Percentiles rank a stretch among this genome's conserved stretches.
Conservation (phyloP, 1,139 yeast genomes). For the Candida pseudocylindracea region DNA sequence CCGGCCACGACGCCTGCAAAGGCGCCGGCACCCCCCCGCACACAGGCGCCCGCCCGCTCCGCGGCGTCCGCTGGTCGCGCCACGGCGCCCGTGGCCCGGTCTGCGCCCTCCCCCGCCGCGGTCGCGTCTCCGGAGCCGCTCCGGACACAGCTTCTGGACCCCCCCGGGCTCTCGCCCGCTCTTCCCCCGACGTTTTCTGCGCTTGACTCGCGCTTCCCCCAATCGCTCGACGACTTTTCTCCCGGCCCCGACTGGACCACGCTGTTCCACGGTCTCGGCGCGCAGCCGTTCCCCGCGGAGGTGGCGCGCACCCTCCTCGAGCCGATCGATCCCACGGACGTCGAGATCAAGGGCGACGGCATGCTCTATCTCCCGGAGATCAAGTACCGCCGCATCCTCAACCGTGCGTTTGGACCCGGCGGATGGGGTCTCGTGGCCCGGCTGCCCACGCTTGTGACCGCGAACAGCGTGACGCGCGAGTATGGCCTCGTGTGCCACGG, state of each 20-base stretch:
- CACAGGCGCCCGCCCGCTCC: too few relatives aligned
- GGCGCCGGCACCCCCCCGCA: too few relatives aligned
- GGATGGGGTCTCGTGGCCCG: conserved; percentile 98
- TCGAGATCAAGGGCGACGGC: conserved; percentile 94
- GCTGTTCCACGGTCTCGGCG: conserved; percentile 68
- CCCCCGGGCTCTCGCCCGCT: too few relatives aligned
- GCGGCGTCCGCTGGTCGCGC: too few relatives aligned
- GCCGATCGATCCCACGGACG: conserved; percentile 41
- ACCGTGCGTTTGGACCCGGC: conserved; percentile 91
- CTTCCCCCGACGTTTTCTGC: too few relatives aligned
- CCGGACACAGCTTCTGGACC: too few relatives aligned
- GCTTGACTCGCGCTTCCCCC: too few relatives aligned
- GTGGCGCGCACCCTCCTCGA: conserved; percentile 36
- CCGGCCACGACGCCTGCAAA: too few relatives aligned
- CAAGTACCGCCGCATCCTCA: conserved; percentile 73
- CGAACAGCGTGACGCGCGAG: conserved; percentile 50
- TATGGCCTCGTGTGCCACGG: conserved; percentile 80
- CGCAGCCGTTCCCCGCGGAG: conserved; percentile 43
- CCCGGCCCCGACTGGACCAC: conserved; percentile 33
- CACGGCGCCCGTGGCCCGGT: too few relatives aligned
- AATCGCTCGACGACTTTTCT: too few relatives aligned
- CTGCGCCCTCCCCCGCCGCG: too few relatives aligned
- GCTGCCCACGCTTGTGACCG: conserved; percentile 59
- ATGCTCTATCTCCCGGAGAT: conserved; percentile 81
- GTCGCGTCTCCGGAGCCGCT: too few relatives aligned